phyloP scores from a whole-genome alignment of 257 asterid genomes.

The Parsonsia alboflavescens region DNA sequence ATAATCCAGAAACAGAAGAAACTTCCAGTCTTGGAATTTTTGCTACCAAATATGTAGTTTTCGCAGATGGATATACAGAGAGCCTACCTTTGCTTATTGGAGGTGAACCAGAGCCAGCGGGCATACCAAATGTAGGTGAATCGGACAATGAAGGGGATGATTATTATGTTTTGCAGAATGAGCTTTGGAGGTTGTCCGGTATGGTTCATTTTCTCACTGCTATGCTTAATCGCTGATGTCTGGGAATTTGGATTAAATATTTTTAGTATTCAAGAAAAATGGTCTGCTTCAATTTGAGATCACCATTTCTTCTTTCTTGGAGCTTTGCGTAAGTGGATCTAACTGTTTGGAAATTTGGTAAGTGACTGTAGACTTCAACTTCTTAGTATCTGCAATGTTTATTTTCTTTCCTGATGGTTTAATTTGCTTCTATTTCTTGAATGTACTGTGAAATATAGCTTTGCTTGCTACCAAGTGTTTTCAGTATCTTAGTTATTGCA shows the following conservation, averaged over 20 bases:
- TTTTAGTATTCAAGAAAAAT: background rate
- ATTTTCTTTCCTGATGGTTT: too few species aligned
- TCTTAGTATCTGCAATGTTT: too few species aligned
- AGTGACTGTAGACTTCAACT: too few species aligned
- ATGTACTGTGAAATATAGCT: too few species aligned
- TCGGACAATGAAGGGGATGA: background rate
- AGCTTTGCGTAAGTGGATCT: too few species aligned
- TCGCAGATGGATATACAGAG: conserved; percentile 8
- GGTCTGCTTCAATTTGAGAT: too few species aligned
- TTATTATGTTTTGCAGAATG: conserved; percentile 16
- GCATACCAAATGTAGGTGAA: conserved; percentile 10
- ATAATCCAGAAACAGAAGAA: conserved; percentile 1
- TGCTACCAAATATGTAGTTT: background rate
- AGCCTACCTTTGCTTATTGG: conserved; percentile 20
- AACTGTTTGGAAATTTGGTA: too few species aligned
- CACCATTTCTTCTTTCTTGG: too few species aligned
- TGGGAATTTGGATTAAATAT: background rate
- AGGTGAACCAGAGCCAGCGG: conserved; percentile 19
- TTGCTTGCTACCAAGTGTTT: too few species aligned
- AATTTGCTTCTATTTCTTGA: background rate
- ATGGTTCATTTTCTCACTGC: conserved; percentile 19
- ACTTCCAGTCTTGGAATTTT: background rate
- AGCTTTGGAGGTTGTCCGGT: conserved; percentile 17
- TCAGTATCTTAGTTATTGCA: too few species aligned
- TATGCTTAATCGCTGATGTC: conserved; percentile 4